These are phyloP conservation scores for Micromonas commoda DNA, from an alignment of 139 green algal species.

Conservation along the genomic window DNA sequence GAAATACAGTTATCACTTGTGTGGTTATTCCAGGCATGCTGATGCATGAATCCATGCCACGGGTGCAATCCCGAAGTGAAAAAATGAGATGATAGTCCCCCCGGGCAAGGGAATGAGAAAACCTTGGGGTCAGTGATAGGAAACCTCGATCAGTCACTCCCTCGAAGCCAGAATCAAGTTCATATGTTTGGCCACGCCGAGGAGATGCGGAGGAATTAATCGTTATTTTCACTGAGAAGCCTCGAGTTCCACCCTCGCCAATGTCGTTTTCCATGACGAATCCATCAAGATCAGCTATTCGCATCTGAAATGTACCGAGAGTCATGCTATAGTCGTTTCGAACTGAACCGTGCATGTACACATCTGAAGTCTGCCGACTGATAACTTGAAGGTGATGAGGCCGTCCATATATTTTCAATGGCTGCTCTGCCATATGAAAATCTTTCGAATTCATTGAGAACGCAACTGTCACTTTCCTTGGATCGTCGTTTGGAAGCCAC, in stretches of 20 bases:
- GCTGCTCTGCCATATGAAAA: not conserved
- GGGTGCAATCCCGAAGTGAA: too few species aligned
- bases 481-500: not conserved
- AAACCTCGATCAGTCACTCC: too few species aligned
- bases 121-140: too few species aligned
- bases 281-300: not conserved
- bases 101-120: too few species aligned
- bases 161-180: not conserved
- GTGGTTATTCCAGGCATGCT: too few species aligned
- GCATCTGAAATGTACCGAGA: not conserved
- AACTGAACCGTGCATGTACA: too few species aligned
- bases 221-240: not conserved
- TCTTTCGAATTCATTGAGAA: not conserved
- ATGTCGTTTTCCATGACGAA: not conserved
- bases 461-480: not conserved
- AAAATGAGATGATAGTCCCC: too few species aligned
- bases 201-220: not conserved
- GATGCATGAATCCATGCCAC: too few species aligned
- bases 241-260: not conserved
- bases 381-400: not conserved
- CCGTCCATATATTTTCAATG: not conserved
- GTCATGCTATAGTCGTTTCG: too few species aligned
- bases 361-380: too few species aligned
- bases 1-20: too few species aligned
- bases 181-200: not conserved